These are phyloP conservation scores for Phoenix roebelenii DNA, from an alignment of 176 grass and related monocot genomes.

Conservation along the genomic window DNA sequence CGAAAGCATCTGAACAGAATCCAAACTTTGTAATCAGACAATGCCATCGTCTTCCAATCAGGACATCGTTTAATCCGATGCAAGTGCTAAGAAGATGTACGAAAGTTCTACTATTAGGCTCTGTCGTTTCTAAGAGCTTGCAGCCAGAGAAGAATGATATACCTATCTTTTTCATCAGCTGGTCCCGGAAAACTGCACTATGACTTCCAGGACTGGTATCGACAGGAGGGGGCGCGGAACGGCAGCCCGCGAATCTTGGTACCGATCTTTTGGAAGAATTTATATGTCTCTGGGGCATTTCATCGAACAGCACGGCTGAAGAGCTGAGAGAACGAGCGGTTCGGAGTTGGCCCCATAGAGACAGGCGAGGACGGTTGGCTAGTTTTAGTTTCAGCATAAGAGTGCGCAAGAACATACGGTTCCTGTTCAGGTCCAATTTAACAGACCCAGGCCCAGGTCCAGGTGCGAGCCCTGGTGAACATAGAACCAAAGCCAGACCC, in stretches of 20 bases:
- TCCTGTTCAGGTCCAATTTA: no score
- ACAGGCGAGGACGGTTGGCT: no score
- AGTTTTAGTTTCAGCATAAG: no score
- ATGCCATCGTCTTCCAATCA: slow-evolving; percentile 7
- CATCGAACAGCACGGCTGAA: not conserved
- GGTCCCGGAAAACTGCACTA: not conserved
- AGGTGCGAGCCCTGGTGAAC: no score
- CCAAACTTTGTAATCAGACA: slow-evolving; percentile 33
- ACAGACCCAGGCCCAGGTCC: no score
- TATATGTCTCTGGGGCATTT: not conserved
- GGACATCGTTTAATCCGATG: slow-evolving; percentile 2
- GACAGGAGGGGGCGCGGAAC: not conserved
- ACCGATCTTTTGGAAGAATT: not conserved
- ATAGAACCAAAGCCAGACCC: no score
- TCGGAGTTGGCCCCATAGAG: no score
- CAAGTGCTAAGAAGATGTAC: no score
- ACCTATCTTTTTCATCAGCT: not conserved
- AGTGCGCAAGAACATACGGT: no score
- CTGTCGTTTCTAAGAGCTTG: not conserved
- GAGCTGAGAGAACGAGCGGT: not conserved
- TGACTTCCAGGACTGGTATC: not conserved
- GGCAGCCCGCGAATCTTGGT: not conserved
- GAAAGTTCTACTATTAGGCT: slow-evolving; percentile 1
- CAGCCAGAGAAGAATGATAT: no score
- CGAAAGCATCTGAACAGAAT: slow-evolving; percentile 10